Conservation (phyloP, 176 grass and related monocot genomes). For the Elaeis guineensis region DNA sequence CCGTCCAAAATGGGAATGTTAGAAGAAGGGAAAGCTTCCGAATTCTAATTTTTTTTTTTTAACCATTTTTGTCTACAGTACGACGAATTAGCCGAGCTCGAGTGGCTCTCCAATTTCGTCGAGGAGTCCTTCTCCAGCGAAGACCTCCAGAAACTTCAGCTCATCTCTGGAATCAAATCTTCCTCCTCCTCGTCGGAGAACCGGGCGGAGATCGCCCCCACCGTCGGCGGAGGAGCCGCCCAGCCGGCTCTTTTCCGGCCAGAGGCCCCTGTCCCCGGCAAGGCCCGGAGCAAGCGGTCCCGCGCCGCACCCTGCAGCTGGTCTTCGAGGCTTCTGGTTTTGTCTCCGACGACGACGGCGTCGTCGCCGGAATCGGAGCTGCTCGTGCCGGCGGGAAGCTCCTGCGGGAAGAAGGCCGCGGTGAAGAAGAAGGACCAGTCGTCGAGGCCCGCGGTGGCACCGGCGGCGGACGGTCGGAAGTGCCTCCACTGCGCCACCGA, state of each 20-base stretch:
- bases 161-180: conserved; percentile 44
- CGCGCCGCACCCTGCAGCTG: conserved; percentile 4
- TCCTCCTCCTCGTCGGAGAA: not conserved
- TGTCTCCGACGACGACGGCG: not conserved
- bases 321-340: conserved; percentile 8
- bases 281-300: conserved; percentile 18
- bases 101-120: conserved; percentile 88
- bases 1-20: no score
- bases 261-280: conserved; percentile 2
- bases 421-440: conserved; percentile 25
- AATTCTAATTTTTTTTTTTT: no score
- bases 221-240: no score
- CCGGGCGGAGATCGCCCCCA: no score
- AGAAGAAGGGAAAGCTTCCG: no score
- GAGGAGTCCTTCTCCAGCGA: conserved; percentile 60
- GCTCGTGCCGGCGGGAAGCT: conserved; percentile 1
- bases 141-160: conserved; percentile 83
- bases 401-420: conserved; percentile 24
- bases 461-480: conserved; percentile 7
- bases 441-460: no score
- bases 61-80: conserved; percentile 29
- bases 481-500: conserved; percentile 19
- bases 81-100: conserved; percentile 77
- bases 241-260: not conserved
- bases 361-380: conserved; percentile 13